Base-by-base conservation (phyloP, 2,329 filamentous ascomycete genomes). In the Calonectria leucothoes region DNA sequence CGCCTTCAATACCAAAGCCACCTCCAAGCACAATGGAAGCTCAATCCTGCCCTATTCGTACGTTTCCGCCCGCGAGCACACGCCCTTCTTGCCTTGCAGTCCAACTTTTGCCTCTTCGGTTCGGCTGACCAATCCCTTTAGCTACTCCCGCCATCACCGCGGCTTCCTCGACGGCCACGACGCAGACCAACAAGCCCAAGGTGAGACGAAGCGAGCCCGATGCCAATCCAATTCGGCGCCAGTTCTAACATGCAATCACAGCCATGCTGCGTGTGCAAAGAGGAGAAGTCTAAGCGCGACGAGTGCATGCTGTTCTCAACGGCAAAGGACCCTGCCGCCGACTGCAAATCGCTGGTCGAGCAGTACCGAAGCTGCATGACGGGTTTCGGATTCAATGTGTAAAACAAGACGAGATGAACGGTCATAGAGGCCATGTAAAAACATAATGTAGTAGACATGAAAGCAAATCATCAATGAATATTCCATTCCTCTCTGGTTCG, bases 301-400 rank as follows among this genome's bases (percentile, higher is more conserved):
- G 96, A 99, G 86, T 99, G 97, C 89, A 98, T 99, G 96, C 94
- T 99, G 70, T 98, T 98, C 88, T 98, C 95, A 70, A 95, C 91
- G 75, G 90, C 94, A 74, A 90, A 93, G 82, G 94, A 98, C 82
- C 95, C 97, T 48, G 91, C 94, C 80, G 90, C 91, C 82, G 95
- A 97, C 81, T 99, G 97, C 89, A 90, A 93, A 85, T 90, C 93
- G 65, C 90, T 95, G 75, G 94, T 99, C 76, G 91, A 95, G 33
- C 92, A 94, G 83, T 99, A 99, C 88, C 93, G 92, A 87, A 92
- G 87, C 79, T 99, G 97, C 85, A 98, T 99, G 97, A 92, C 93
- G 71, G 94, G 95, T 14, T 98, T 94, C 82, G 97, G 97, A 20
- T 99, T 98, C 88, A 93, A 95, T 84, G 86, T 92, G 66, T 91